Base-by-base conservation (phyloP, 148 eudicot genomes). In the Fagopyrum homotropicum region DNA sequence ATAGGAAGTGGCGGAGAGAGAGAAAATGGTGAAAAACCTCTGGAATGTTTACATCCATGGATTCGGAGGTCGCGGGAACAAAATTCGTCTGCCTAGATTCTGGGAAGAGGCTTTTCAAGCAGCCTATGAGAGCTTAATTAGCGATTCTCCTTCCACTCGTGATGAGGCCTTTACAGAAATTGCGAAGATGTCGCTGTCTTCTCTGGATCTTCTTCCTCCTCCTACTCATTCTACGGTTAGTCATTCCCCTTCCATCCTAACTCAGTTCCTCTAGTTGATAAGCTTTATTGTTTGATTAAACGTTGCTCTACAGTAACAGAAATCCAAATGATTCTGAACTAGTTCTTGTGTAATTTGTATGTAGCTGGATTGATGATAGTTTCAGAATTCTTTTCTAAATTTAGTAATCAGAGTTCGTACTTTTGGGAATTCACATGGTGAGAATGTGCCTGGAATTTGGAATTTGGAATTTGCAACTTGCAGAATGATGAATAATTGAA, bases 71-170 rank as follows among this genome's bases (percentile, higher is more conserved):
- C 75, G 91, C 83, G 84, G 85, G 74, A 80, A 80, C 0, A 75
- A 91, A 83, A 80, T 86, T 75, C 87, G 86, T 73, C 80, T 93
- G 82, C 91, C 88, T 2, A 79, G 80, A 59, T 93, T 93, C 30
- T 93, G 98, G 98, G 94, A 87, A 81, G 90, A 93, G 76, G 98
- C 98, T 0, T 93, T 93, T 71, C 94, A 86, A 79, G 97, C 97
- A 16, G 97, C 97, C 4, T 93, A 88, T 69, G 97, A 93, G 83
- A 96, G 89, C 69, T 73, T 93, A 85, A 82, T 86, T 0, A 89
- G 93, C 66, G 98, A 91, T 76, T 85, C 45, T 6, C 81, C 88
- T 51, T 85, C 82, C 19, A 87, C 84, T 78, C 80, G 85, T 10
- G 91, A 89, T 10, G 85, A 79, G 72, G 95, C 98, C 11, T 78